Conservation (phyloP, 148 eudicot species). For the Oxyria digyna region DNA sequence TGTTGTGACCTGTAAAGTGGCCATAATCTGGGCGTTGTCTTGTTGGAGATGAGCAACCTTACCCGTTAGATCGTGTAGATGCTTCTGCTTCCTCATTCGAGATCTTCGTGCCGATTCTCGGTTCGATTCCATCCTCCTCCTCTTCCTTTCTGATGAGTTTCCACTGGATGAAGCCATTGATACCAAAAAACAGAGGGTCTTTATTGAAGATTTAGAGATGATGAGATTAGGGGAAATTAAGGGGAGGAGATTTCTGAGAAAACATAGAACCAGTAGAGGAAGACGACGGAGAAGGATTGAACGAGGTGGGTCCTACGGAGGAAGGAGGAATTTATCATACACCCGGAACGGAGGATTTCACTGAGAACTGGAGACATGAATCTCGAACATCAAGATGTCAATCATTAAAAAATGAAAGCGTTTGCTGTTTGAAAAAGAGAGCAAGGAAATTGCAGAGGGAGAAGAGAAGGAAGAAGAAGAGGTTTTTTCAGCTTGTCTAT, state of each 20-base stretch:
- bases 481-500: constrained; percentile 10
- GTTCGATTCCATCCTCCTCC: constrained; percentile 40
- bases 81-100: constrained; percentile 32
- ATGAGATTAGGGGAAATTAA: not conserved
- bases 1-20: constrained; percentile 7
- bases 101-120: constrained; percentile 44
- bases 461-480: constrained; percentile 18
- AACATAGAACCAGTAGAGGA: constrained; percentile 15
- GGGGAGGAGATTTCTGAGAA: constrained; percentile 5
- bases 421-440: not conserved
- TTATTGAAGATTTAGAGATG: not conserved
- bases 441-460: not conserved
- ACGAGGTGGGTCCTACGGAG: constrained; percentile 10
- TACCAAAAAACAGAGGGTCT: not conserved
- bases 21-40: constrained; percentile 16
- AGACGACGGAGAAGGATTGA: constrained; percentile 12
- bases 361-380: constrained; percentile 13
- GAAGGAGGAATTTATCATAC: constrained; percentile 9
- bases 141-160: constrained; percentile 22
- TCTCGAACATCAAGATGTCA: constrained; percentile 18
- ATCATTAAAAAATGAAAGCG: constrained; percentile 11
- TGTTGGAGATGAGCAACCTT: constrained; percentile 16
- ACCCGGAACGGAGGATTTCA: constrained; percentile 10
- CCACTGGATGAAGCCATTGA: constrained; percentile 7
- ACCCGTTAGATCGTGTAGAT: constrained; percentile 29